Base-by-base conservation (phyloP, 2,329 filamentous ascomycete genomes). In the Colletotrichum lupini region DNA sequence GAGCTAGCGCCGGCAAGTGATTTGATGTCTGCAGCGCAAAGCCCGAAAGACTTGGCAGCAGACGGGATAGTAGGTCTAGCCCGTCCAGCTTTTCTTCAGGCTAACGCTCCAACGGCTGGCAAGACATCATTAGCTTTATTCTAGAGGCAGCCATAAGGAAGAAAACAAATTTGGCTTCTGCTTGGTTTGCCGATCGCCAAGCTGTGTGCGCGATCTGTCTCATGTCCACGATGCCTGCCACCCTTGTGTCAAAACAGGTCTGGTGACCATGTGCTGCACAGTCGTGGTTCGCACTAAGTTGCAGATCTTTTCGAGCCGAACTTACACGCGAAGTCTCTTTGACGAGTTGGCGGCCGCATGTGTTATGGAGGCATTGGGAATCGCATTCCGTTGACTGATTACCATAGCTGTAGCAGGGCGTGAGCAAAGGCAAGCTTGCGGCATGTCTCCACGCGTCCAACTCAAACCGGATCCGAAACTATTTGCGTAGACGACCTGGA, bases 1-100 rank as follows among this genome's bases (percentile, higher is more conserved):
- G 64, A 53, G 14, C 70, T 59, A 73, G 73, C 65, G 42, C 73
- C 69, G 73, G 73, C 55, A 73, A 64, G 61, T 11, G 53, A 57
- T 30, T 46, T 58, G 35, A 57, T 35, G 24, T 61, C 58, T 61
- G 58, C 35, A 46, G 22, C 14, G 24, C 49, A 65, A 42, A 28
- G 16, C n/a, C 61, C 28, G n/a, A 55, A 32, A 22, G 42, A 60
- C 35, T 60, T 60, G 58, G 46, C 28, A 32, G n/a, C 24, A 56
- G 32, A 35, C 30, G 42, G 55, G 19, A 42, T 6, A 32, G 42
- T 12, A 46, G 24, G 16, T 56, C 32, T 56, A 55, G 30, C 19
- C 28, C 61, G 61, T 16, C 24, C 32, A 16, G 42, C 6, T 49
- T 32, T 49, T 14, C 22, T 58, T 58, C 30, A 16, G 42, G 22